Percentiles rank a stretch among this genome's conserved stretches.
Evolutionary conservation across 805 yeast genomes (phyloP).

Genomic region (Yamadazyma paraphyllophila): DNA sequence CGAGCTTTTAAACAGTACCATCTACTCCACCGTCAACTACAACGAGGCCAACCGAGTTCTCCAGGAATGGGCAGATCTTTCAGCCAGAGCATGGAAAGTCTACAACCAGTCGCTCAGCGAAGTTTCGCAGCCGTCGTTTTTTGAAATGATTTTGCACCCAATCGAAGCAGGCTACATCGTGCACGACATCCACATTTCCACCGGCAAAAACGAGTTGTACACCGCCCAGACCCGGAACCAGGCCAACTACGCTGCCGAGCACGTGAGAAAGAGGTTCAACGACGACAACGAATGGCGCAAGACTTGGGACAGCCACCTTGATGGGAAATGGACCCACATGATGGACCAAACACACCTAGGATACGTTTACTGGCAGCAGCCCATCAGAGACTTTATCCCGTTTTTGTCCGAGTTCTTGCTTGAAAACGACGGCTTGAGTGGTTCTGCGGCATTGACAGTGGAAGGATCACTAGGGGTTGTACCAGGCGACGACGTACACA

Average conservation of each 20-base stretch:
- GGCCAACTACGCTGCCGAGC: conserved; percentile 13
- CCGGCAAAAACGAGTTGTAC: conserved; percentile 18
- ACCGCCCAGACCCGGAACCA: conserved; percentile 16
- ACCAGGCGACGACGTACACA: conserved; percentile 17
- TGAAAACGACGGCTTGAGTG: conserved; percentile 11
- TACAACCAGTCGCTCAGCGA: conserved; percentile 14
- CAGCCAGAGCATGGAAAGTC: conserved; percentile 16
- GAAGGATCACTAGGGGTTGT: conserved; percentile 16
- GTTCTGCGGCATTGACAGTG: conserved; percentile 14
- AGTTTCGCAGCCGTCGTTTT: conserved; percentile 16
- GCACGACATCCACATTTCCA: conserved; percentile 16
- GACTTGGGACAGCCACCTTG: conserved; percentile 14
- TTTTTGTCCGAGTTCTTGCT: conserved; percentile 10
- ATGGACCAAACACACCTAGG: conserved; percentile 21
- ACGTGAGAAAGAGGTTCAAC: conserved; percentile 14
- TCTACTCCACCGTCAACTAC: conserved; percentile 13
- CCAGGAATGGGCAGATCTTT: conserved; percentile 14
- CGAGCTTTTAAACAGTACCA: conserved; percentile 15
- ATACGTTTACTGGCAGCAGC: conserved; percentile 19
- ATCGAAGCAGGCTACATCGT: conserved; percentile 17
- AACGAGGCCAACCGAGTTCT: conserved; percentile 16
- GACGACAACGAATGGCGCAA: conserved; percentile 16
- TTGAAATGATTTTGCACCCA: conserved; percentile 17
- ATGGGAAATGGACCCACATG: conserved; percentile 18
- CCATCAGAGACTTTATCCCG: conserved; percentile 17